phyloP scores from a whole-genome alignment of 768 basidiomycete genomes.

The Arthromyces matolae region DNA sequence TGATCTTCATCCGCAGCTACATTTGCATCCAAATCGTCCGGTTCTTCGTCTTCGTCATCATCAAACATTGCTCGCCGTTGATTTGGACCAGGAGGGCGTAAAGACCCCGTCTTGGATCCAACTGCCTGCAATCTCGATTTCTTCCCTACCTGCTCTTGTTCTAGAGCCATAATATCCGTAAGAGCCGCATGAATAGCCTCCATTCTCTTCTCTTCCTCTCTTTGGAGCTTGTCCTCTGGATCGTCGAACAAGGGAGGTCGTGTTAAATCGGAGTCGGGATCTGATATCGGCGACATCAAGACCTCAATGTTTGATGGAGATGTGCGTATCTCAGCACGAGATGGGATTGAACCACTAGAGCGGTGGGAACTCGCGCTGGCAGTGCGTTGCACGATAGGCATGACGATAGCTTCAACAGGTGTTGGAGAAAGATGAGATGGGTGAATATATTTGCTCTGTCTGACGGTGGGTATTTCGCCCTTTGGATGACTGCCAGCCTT shows the following conservation, averaged over 20 bases:
- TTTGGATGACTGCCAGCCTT: neutral
- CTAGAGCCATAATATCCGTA: conserved; percentile 90
- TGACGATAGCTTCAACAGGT: conserved; percentile 31
- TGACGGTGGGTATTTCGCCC: conserved; percentile 10
- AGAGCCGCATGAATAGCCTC: conserved; percentile 96
- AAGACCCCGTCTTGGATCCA: neutral
- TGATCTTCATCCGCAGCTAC: conserved; percentile 39
- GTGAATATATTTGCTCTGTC: conserved; percentile 13
- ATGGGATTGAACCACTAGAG: conserved; percentile 27
- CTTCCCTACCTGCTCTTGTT: conserved; percentile 44
- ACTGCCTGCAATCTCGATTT: too few relatives aligned
- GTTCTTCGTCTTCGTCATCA: conserved; percentile 43
- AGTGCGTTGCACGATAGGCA: conserved; percentile 37
- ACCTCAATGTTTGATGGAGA: conserved; percentile 69
- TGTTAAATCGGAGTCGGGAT: conserved; percentile 46
- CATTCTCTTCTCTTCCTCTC: conserved; percentile 80
- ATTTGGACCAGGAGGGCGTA: conserved; percentile 4
- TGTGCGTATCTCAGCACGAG: conserved; percentile 20
- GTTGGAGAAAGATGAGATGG: conserved; percentile 10
- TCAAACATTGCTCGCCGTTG: conserved; percentile 32
- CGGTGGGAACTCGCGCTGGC: conserved; percentile 37
- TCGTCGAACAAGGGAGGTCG: conserved; percentile 81
- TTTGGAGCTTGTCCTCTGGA: conserved; percentile 65
- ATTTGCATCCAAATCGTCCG: conserved; percentile 42
- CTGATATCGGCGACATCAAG: conserved; percentile 70